Conservation (phyloP, 1,284 basidiomycete genomes). For the Melanopsichium pennsylvanicum region DNA sequence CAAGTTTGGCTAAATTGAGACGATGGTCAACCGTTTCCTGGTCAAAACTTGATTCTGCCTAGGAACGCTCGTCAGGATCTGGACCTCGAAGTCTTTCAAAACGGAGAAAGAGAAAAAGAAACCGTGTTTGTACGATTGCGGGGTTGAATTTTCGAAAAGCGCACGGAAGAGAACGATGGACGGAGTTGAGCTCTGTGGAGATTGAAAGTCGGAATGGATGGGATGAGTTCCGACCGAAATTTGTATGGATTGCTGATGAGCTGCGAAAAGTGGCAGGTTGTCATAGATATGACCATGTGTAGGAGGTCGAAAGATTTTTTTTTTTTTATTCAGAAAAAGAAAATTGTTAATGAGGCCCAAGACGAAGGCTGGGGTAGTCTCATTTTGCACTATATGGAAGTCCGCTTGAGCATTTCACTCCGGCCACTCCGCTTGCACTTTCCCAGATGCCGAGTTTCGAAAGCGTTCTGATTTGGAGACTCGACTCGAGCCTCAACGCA, state of each 20-base stretch:
- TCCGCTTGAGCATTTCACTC: constrained; percentile 7
- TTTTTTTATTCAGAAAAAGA: too few relatives aligned
- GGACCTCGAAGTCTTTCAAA: not conserved
- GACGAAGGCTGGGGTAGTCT: not conserved
- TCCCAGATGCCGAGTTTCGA: constrained; percentile 1
- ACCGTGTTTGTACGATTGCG: too few relatives aligned
- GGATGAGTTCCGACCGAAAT: too few relatives aligned
- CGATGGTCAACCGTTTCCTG: not conserved
- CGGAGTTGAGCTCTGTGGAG: not conserved
- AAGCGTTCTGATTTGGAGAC: not conserved
- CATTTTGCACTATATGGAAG: not conserved
- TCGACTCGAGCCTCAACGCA: too few relatives aligned
- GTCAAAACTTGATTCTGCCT: not conserved
- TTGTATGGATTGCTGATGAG: not conserved
- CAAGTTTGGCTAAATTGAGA: too few relatives aligned
- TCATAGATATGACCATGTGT: too few relatives aligned
- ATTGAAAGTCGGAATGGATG: too few relatives aligned
- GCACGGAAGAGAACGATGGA: not conserved
- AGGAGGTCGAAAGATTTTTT: too few relatives aligned
- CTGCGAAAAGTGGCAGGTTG: too few relatives aligned
- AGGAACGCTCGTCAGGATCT: not conserved
- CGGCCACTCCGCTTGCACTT: constrained; percentile 4
- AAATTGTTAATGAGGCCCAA: too few relatives aligned
- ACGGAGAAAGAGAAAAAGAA: too few relatives aligned
- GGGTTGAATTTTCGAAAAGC: too few relatives aligned